Base-by-base conservation (phyloP, 2,329 filamentous ascomycete species). In the Magnaporthiopsis incrustans region DNA sequence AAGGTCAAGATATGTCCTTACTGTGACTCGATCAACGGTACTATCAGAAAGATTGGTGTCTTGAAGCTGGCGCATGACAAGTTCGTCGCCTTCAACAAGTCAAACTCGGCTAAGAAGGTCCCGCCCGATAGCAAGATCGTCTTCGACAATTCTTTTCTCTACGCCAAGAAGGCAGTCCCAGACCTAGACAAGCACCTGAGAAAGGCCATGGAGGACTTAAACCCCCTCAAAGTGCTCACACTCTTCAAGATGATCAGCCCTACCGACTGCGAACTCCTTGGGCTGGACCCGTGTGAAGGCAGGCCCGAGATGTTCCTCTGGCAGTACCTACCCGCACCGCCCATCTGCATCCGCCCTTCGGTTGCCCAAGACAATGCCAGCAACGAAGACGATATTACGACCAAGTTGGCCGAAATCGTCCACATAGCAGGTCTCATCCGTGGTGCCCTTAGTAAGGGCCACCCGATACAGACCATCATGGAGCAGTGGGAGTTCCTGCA, bases 401-500 rank as follows among this genome's bases (percentile, higher is more conserved):
- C 94, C 63, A 97, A 98, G 74, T 84, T 99, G n/a, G 90, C 92
- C 35, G 94, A 99, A 73, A 98, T 99, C 68, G 89, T 97, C 12
- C 91, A 96, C 71, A 91, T 96, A 67, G 97, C 93, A 72, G 89
- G 90, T 64, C 86, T 96, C 70, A 91, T 99, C 67, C 88, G 90
- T 61, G 89, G 91, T 27, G 91, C 92, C 0, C 76, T 98, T 22
- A 83, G 89, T 66, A 92, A 92, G 69, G 94, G 94, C 12, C 90
- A 93, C 18, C 87, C 92, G 0, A 84, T 99, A 2, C 86, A 90
- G 68, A 96, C 91, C 0, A 90, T 98, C 64, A 96, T 98, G 88
- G 95, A 99, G 74, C 92, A 97, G 70, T 99, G 95, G 95, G 95
- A 99, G 73, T 98, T 94, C 71, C 80, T 99, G 66, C 94, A 98